Percentiles rank a stretch among this genome's conserved stretches.
Conservation (phyloP, 2,329 filamentous ascomycete species). For the Emergomyces orientalis region DNA sequence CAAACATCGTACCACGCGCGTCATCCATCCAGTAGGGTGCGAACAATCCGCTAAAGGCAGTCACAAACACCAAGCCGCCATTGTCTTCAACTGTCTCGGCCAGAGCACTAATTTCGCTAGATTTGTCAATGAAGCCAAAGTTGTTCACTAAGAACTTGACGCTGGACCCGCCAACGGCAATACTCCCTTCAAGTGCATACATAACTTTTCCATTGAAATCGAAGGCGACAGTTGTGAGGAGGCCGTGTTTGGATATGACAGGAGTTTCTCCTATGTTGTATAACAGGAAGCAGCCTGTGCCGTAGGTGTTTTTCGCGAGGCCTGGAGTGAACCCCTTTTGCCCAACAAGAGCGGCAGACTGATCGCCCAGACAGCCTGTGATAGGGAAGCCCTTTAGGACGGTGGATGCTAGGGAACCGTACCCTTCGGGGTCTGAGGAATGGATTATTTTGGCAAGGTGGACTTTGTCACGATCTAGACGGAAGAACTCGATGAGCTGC, state of each 20-base stretch:
- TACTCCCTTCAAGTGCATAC: constrained; percentile 76
- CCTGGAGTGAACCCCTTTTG: constrained; percentile 77
- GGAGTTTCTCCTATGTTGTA: constrained; percentile 82
- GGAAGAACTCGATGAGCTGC: constrained; percentile 67
- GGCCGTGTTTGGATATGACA: constrained; percentile 72
- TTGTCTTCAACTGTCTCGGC: constrained; percentile 61
- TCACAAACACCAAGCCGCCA: constrained; percentile 78
- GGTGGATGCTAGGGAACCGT: constrained; percentile 13
- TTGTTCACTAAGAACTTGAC: constrained; percentile 67
- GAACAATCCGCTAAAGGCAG: constrained; percentile 82
- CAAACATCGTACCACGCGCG: constrained; percentile 76
- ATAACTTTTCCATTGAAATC: constrained; percentile 63
- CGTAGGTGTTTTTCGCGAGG: constrained; percentile 83
- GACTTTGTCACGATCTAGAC: constrained; percentile 58
- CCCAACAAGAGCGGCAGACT: constrained; percentile 79
- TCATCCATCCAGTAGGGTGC: constrained; percentile 95
- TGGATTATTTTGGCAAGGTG: constrained; percentile 73
- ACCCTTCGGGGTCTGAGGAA: constrained; percentile 55
- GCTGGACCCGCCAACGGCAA: constrained; percentile 74
- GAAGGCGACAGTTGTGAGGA: constrained; percentile 77
- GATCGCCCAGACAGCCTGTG: constrained; percentile 74
- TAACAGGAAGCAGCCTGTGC: constrained; percentile 79
- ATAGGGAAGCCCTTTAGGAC: constrained; percentile 46
- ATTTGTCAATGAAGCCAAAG: constrained; percentile 52
- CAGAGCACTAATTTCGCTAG: constrained; percentile 54